Conservation (phyloP, 768 basidiomycete species). For the Lactarius hatsudake region DNA sequence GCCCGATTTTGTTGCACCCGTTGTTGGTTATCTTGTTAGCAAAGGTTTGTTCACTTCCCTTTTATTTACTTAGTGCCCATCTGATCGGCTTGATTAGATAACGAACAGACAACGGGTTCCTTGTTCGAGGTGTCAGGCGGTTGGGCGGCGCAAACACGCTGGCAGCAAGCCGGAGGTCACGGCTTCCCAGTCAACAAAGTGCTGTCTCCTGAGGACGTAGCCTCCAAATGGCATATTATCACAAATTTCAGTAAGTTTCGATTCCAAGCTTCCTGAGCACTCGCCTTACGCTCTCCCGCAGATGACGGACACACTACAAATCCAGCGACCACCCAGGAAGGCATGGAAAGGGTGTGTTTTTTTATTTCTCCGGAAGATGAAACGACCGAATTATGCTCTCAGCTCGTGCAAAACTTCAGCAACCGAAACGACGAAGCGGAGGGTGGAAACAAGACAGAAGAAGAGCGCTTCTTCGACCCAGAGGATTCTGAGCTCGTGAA, state of each 20-base stretch:
- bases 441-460: constrained; percentile 7
- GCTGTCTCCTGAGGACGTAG: constrained; percentile 77
- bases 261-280: background rate
- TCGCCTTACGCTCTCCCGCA: constrained; percentile 32
- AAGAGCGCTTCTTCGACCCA: constrained; percentile 59
- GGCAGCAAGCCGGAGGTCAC: constrained; percentile 86
- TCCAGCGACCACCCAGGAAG: constrained; percentile 70
- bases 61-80: background rate
- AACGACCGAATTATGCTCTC: background rate
- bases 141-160: constrained; percentile 89
- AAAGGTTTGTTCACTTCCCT: constrained; percentile 43
- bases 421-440: constrained; percentile 39
- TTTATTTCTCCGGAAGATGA: background rate
- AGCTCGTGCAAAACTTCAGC: constrained; percentile 59
- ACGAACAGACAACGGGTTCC: constrained; percentile 65
- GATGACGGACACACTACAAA: constrained; percentile 82
- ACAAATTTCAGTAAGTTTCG: constrained; percentile 70
- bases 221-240: constrained; percentile 76
- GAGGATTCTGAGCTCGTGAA: constrained; percentile 82
- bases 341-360: constrained; percentile 63
- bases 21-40: constrained; percentile 88
- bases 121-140: constrained; percentile 89
- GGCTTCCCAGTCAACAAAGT: constrained; percentile 80
- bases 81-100: constrained; percentile 42
- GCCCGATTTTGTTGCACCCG: constrained; percentile 90